phyloP scores from a whole-genome alignment of 441 rosid genomes.

The Sinapis alba region DNA sequence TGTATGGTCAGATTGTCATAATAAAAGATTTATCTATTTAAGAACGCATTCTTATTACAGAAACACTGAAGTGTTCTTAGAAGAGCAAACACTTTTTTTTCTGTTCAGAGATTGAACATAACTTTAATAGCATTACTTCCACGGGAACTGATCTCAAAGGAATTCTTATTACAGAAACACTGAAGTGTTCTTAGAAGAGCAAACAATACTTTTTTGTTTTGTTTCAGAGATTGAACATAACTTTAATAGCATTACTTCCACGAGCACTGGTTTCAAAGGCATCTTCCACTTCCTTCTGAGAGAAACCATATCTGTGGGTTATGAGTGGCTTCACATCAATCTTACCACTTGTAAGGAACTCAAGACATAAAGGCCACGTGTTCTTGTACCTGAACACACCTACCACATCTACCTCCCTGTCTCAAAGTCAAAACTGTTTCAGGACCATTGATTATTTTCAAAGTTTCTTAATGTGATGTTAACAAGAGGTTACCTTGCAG shows the following conservation, averaged over 20 bases:
- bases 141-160: slow-evolving; percentile 78
- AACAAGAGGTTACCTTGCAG: slow-evolving; percentile 65
- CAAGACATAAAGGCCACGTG: slow-evolving; percentile 85
- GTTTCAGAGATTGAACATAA: slow-evolving; percentile 82
- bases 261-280: slow-evolving; percentile 79
- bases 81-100: background rate
- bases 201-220: background rate
- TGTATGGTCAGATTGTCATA: slow-evolving; percentile 22
- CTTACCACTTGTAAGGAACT: slow-evolving; percentile 78
- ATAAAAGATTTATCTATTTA: slow-evolving; percentile 17
- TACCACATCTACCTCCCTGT: slow-evolving; percentile 85
- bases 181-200: background rate
- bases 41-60: slow-evolving; percentile 16
- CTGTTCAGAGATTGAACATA: slow-evolving; percentile 77
- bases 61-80: background rate
- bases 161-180: slow-evolving; percentile 13
- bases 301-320: slow-evolving; percentile 85
- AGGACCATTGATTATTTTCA: background rate
- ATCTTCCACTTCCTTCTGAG: slow-evolving; percentile 81
- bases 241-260: slow-evolving; percentile 92
- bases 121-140: slow-evolving; percentile 94
- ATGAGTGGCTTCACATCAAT: slow-evolving; percentile 88
- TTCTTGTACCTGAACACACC: slow-evolving; percentile 86
- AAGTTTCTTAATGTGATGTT: background rate
- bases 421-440: slow-evolving; percentile 7